Percentiles rank a stretch among this genome's conserved stretches.
Conservation (phyloP, 1,284 basidiomycete species). For the Marasmius tenuissimus region DNA sequence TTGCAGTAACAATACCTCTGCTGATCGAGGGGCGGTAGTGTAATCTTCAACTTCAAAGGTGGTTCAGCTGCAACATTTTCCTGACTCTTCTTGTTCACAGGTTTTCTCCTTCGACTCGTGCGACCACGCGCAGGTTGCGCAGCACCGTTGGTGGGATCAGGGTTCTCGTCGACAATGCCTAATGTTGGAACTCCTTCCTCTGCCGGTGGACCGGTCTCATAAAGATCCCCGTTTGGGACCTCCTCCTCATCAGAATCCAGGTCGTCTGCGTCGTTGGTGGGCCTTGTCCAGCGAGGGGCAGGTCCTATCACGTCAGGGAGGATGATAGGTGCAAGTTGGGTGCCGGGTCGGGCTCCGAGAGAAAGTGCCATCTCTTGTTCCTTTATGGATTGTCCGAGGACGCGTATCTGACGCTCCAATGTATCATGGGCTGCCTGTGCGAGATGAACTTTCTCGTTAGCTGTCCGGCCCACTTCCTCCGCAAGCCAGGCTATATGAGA, state of each 20-base stretch:
- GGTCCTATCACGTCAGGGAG: conserved; percentile 62
- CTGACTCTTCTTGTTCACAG: background rate
- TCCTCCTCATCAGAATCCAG: conserved; percentile 36
- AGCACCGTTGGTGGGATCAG: background rate
- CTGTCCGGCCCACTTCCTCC: conserved; percentile 60
- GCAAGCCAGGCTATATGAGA: conserved; percentile 56
- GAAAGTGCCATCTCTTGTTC: conserved; percentile 67
- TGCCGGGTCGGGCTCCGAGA: conserved; percentile 51
- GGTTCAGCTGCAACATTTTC: background rate
- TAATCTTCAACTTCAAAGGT: background rate
- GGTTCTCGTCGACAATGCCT: conserved; percentile 6
- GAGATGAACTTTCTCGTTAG: conserved; percentile 74
- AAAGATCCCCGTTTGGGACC: conserved; percentile 6
- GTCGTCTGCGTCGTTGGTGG: conserved; percentile 39
- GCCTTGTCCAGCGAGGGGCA: conserved; percentile 38
- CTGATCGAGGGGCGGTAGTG: conserved; percentile 30
- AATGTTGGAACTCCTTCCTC: conserved; percentile 11
- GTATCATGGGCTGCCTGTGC: conserved; percentile 68
- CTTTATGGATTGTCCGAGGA: conserved; percentile 71
- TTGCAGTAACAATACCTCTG: conserved; percentile 76
- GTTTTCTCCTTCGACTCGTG: background rate
- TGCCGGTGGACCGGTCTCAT: background rate
- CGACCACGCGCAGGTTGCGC: conserved; percentile 12
- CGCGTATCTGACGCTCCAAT: conserved; percentile 69
- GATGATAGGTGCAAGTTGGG: conserved; percentile 51